Evolutionary conservation across 2,329 filamentous ascomycete genomes (phyloP).

Genomic region (Microdochium nivale): DNA sequence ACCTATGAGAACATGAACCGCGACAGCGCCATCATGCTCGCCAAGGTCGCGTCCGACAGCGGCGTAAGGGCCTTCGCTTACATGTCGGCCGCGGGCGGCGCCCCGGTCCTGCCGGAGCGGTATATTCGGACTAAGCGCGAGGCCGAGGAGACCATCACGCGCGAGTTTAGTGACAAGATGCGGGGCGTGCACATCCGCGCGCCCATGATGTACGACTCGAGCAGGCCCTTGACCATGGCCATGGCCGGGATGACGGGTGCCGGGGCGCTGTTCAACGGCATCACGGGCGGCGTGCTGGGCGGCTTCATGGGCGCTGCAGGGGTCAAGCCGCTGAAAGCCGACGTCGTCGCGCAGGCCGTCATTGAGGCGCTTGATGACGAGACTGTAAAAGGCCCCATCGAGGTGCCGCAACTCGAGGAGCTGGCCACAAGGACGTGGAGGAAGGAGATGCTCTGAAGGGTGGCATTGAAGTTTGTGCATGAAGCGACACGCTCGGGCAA

Average conservation of each 20-base stretch:
- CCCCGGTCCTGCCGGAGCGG: constrained; percentile 71
- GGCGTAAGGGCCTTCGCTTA: constrained; percentile 69
- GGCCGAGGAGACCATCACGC: constrained; percentile 69
- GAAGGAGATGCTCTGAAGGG: constrained; percentile 69
- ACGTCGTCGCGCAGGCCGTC: constrained; percentile 79
- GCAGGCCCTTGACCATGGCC: constrained; percentile 72
- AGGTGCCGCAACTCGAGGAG: constrained; percentile 71
- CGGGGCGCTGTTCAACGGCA: constrained; percentile 66
- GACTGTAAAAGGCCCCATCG: constrained; percentile 63
- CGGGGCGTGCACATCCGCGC: constrained; percentile 76
- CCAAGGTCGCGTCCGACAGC: constrained; percentile 61
- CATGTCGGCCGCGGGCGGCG: constrained; percentile 80
- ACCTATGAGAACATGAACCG: constrained; percentile 98
- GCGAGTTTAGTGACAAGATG: constrained; percentile 59
- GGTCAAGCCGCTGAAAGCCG: constrained; percentile 79
- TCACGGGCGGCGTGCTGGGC: constrained; percentile 68
- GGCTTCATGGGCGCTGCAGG: constrained; percentile 74
- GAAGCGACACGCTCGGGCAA: not conserved
- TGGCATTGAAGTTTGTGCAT: not conserved
- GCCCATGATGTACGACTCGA: constrained; percentile 83
- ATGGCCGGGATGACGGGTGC: constrained; percentile 71
- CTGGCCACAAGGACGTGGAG: constrained; percentile 80
- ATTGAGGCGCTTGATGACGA: constrained; percentile 79
- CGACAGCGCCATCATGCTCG: constrained; percentile 76
- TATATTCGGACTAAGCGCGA: constrained; percentile 92